These are phyloP conservation scores for Colletotrichum lupini DNA, from an alignment of 2,329 filamentous ascomycete genomes.

Conservation along the genomic window DNA sequence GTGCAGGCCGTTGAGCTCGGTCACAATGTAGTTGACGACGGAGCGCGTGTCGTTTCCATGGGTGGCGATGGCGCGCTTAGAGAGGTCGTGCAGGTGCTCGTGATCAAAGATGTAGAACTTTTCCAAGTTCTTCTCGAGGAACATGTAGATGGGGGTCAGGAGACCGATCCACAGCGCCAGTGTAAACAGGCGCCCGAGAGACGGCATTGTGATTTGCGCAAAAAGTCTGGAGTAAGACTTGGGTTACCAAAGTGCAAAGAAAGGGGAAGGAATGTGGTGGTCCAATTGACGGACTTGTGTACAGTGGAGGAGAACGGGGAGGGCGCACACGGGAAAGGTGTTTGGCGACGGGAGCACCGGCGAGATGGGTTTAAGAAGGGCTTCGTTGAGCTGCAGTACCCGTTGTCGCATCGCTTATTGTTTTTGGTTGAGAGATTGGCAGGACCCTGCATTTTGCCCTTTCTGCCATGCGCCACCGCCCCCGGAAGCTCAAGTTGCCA, in stretches of 20 bases:
- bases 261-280: conserved; percentile 19
- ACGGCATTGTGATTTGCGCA: conserved; percentile 16
- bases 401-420: conserved; percentile 23
- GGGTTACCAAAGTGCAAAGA: neutral
- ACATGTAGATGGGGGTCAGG: conserved; percentile 63
- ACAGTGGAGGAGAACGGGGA: neutral
- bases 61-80: conserved; percentile 70
- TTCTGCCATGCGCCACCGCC: conserved; percentile 36
- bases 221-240: neutral
- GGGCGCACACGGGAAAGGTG: too few species aligned
- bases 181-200: conserved; percentile 55
- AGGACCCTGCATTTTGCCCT: conserved; percentile 32
- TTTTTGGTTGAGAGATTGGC: conserved; percentile 32
- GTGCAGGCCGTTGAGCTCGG: conserved; percentile 69
- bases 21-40: conserved; percentile 76
- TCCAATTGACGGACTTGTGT: conserved; percentile 1
- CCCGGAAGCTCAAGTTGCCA: conserved; percentile 22
- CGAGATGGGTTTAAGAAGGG: conserved; percentile 1
- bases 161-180: conserved; percentile 65
- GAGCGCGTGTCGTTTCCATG: conserved; percentile 81
- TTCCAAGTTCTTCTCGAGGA: conserved; percentile 68
- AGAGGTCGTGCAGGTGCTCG: conserved; percentile 74
- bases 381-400: conserved; percentile 17
- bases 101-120: conserved; percentile 82
- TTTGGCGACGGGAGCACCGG: conserved; percentile 14